A percentile compares a stretch with the other conserved stretches of the same genome.
Evolutionary conservation across 1,284 basidiomycete species (phyloP).

Genomic region (Puccinia brachypodii): DNA sequence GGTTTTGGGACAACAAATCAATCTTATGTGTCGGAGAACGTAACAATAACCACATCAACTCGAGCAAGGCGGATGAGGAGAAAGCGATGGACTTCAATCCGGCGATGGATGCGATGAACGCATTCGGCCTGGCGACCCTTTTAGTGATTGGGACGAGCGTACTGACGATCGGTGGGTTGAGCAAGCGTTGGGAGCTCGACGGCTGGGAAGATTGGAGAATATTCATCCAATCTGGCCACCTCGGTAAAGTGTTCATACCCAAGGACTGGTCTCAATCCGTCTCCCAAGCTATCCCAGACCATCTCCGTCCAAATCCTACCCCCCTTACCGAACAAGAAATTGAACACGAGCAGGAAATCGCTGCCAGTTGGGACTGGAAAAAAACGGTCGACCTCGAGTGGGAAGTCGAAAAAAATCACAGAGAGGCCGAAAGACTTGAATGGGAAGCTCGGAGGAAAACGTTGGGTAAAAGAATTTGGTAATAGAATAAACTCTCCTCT

Average conservation of each 20-base stretch:
- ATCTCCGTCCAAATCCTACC: neutral
- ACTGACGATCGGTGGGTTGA: slow-evolving; percentile 8
- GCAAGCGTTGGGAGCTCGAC: slow-evolving; percentile 37
- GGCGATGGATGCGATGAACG: slow-evolving; percentile 22
- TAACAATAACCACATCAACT: neutral
- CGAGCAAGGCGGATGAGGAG: neutral
- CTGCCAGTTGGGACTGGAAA: neutral
- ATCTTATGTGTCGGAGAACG: slow-evolving; percentile 18
- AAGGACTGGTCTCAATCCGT: neutral
- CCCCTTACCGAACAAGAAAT: neutral
- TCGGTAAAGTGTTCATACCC: slow-evolving; percentile 21
- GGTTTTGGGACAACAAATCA: slow-evolving; percentile 39
- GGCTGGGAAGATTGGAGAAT: slow-evolving; percentile 38
- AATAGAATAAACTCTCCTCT: neutral
- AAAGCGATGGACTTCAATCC: slow-evolving; percentile 35
- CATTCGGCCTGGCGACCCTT: slow-evolving; percentile 29
- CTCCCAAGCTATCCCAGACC: slow-evolving; percentile 17
- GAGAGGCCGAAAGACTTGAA: slow-evolving; percentile 21
- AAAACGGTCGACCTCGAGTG: slow-evolving; percentile 24
- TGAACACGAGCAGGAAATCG: neutral
- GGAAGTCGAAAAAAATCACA: neutral
- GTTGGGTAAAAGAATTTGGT: slow-evolving; percentile 37
- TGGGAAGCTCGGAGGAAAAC: slow-evolving; percentile 21
- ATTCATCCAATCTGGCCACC: slow-evolving; percentile 30
- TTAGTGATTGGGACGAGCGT: slow-evolving; percentile 3